Evolutionary conservation across 208 protist species (phyloP), one percentile per base, ranked within the genome.

Genomic region (Acanthamoeba triangularis): DNA sequence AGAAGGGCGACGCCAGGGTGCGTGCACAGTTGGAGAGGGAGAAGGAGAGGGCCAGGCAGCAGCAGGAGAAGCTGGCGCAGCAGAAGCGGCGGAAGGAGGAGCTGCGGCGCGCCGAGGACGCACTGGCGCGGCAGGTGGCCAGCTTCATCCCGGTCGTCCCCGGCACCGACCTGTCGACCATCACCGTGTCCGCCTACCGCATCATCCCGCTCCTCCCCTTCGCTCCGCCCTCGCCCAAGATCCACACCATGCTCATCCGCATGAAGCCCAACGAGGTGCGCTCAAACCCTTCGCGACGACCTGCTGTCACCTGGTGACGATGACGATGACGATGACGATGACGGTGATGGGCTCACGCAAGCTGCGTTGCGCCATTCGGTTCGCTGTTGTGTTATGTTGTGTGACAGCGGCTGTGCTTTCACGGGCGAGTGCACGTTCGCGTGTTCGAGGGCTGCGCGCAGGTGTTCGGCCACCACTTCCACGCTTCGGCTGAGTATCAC

Each of bases 391-490:
- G 20, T 16, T 61, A 11, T n/a, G 61, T 33, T n/a, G 4, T 25
- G 25, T 23, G 61, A 30, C 30, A 82, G 74, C 11, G 30, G 44
- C 74, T 82, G 18, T 82, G 74, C 44, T 82, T 82, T 35, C 23
- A 82, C 37, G 74, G 74, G 44, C 74, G 74, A 7, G 44, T 82
- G 25, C 74, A 52, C 30, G 18, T 82, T 6, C 74, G 74, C 1
- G 74, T 82, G 74, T 82, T 82, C 23, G 23, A 82, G 44, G 74
- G 74, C 0, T 82, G 74, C 33, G 35, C 37, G 33, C 74, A 52
- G n/a, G 74, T 82, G 25, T 82, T 82, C n/a, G 74, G 74, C 33
- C 74, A 82, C 41, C 74, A 82, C 23, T 82, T 82, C 20, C n/a
- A 52, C 44, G 18, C 74, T 25, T 82, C 74, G 41, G 23, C 74